phyloP scores from a whole-genome alignment of 768 basidiomycete genomes.

The Calocybe gangraenosa region DNA sequence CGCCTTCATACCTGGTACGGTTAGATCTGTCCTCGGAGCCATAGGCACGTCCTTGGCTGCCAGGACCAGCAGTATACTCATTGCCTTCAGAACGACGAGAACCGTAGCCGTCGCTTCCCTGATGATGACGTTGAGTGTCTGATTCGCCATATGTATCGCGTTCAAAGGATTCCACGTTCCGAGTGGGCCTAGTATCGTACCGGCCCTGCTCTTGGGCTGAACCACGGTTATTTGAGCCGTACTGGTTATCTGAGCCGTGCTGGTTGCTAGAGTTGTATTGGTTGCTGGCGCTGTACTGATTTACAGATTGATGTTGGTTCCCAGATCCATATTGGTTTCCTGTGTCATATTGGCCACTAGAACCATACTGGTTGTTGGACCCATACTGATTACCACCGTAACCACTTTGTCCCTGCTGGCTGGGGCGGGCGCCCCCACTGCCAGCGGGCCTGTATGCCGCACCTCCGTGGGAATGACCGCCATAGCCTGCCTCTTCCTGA shows the following conservation, averaged over 20 bases:
- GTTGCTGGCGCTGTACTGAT: background rate
- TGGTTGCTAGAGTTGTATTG: conserved; percentile 1
- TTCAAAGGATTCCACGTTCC: conserved; percentile 4
- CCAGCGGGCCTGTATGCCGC: conserved; percentile 8
- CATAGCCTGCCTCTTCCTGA: conserved; percentile 29
- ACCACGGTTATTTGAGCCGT: conserved; percentile 3
- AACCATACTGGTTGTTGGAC: conserved; percentile 3
- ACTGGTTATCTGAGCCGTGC: conserved; percentile 5
- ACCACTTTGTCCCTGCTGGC: conserved; percentile 8
- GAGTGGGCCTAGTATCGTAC: conserved; percentile 3
- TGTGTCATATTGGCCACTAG: conserved; percentile 4
- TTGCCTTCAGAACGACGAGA: conserved; percentile 7
- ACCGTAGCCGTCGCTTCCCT: conserved; percentile 5
- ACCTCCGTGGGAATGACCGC: conserved; percentile 11
- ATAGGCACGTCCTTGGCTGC: background rate
- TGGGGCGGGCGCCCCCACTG: conserved; percentile 13
- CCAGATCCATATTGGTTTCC: conserved; percentile 4
- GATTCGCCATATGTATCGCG: conserved; percentile 1
- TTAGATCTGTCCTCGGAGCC: no score
- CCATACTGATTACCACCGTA: conserved; percentile 10
- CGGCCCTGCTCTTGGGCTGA: conserved; percentile 5
- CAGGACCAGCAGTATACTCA: conserved; percentile 7
- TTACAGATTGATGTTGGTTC: conserved; percentile 6
- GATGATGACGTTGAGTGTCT: conserved; percentile 1
- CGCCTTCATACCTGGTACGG: conserved; percentile 2